Percentiles rank a stretch among this genome's conserved stretches.
phyloP scores from a whole-genome alignment of 495 filamentous ascomycete species.

The Bacidia rubella region DNA sequence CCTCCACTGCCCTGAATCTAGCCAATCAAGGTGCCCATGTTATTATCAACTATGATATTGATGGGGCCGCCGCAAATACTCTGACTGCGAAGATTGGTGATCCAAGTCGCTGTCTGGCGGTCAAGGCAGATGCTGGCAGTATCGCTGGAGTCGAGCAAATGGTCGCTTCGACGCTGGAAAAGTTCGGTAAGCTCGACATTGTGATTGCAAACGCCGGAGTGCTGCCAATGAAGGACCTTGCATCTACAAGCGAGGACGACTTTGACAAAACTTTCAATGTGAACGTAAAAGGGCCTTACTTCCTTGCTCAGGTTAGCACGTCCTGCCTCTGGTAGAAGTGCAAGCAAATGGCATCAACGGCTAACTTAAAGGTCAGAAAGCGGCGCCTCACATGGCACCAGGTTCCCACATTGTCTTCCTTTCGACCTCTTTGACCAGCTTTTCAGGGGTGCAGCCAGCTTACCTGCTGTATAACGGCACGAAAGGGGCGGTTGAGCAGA shows the following conservation, averaged over 20 bases:
- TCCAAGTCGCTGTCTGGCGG: conserved; percentile 33
- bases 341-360: neutral
- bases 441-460: conserved; percentile 35
- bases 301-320: conserved; percentile 42
- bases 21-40: conserved; percentile 46
- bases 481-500: conserved; percentile 61
- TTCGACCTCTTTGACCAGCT: conserved; percentile 36
- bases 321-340: neutral
- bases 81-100: conserved; percentile 40
- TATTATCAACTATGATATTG: conserved; percentile 48
- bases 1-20: conserved; percentile 40
- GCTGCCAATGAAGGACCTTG: conserved; percentile 39
- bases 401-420: conserved; percentile 48
- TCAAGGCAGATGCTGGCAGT: conserved; percentile 38
- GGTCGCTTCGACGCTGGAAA: conserved; percentile 31
- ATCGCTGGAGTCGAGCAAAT: conserved; percentile 28
- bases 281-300: conserved; percentile 59
- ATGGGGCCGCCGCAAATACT: conserved; percentile 37
- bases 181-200: conserved; percentile 45
- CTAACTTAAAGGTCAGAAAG: conserved; percentile 29
- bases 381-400: conserved; percentile 43
- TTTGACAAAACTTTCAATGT: conserved; percentile 42
- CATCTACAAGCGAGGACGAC: conserved; percentile 41
- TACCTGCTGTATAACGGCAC: conserved; percentile 50
- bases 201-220: conserved; percentile 49